A percentile compares a stretch with the other conserved stretches of the same genome.
Evolutionary conservation across 2,329 filamentous ascomycete species (phyloP).

Genomic region (Aspergillus terreus): DNA sequence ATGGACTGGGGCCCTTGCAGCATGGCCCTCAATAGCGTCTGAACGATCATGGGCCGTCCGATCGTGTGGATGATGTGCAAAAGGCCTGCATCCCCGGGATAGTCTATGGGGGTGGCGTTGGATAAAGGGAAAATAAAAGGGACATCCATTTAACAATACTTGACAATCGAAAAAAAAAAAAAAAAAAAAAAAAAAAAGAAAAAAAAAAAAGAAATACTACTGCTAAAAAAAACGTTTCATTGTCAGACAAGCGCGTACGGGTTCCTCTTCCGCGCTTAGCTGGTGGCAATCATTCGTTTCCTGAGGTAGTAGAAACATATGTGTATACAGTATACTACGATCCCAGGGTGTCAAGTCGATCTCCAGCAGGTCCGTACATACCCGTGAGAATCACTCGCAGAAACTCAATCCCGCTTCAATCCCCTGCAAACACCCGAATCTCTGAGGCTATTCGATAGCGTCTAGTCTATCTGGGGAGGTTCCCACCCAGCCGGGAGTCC

Average conservation of each 20-base stretch:
- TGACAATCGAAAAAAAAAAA: background rate
- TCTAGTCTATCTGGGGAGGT: background rate
- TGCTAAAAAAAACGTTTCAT: background rate
- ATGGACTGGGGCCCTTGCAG: conserved; percentile 31
- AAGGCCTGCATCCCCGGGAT: background rate
- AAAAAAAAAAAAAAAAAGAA: background rate
- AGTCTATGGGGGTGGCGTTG: too few species aligned
- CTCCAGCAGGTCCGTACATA: too few species aligned
- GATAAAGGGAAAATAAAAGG: background rate
- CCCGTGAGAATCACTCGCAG: conserved; percentile 1
- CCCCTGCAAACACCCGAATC: background rate
- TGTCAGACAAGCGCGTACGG: conserved; percentile 14
- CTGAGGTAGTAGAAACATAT: too few species aligned
- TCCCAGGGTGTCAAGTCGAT: too few species aligned
- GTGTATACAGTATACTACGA: too few species aligned
- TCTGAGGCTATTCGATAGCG: background rate
- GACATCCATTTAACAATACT: background rate
- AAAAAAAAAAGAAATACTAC: background rate
- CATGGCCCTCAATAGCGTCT: conserved; percentile 25
- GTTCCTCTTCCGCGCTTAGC: conserved; percentile 14
- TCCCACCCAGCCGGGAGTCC: background rate
- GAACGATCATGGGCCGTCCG: conserved; percentile 18
- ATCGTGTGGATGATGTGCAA: background rate
- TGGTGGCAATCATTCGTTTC: background rate
- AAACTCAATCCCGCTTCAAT: background rate